Base-by-base conservation (phyloP, 306 rosid genomes). In the Lagenaria siceraria region DNA sequence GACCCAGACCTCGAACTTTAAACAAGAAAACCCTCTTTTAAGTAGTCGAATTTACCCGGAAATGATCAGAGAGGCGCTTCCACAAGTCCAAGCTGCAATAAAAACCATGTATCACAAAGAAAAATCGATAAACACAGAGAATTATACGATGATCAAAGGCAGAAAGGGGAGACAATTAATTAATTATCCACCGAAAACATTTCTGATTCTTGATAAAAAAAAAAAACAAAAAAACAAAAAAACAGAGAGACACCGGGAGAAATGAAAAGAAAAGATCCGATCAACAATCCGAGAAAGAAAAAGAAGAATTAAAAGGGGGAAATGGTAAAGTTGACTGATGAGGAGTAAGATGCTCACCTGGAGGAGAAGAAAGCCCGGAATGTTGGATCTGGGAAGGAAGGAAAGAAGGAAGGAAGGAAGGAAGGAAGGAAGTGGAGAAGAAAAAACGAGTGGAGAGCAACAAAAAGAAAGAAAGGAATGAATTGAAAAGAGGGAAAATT, bases 1-100 rank as follows among this genome's bases (percentile, higher is more conserved):
- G 99, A 95, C 96, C 91, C 90, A 89, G 84, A 86, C 84, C 92
- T 84, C 86, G 75, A 82, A 90, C 91, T 87, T 85, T 83, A 91
- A 89, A 88, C 87, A 91, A 91, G 84, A 87, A 89, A 88, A 88
- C 89, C 95, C 84, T 88, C 87, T 58, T 81, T 33, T 81, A 79
- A 88, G 83, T 73, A 82, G 80, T 92, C 83, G 87, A 89, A 89
- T 87, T 91, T 83, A 82, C 88, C 92, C 85, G 58, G 65, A 82
- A 84, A 72, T 79, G 71, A 76, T 78, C 56, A 42, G 70, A 74
- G 62, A 71, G 29, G 43, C 72, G 75, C 77, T 85, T 76, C 78
- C 83, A 77, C 63, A 43, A 29, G 75, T 77, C 76, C 81, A 82
- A 86, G 83, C 97, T 92, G 96, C 92, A 84, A 83, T 31, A 83